These are phyloP conservation scores for Colletotrichum filicis DNA, from an alignment of 2,329 filamentous ascomycete species.

Conservation along the genomic window DNA sequence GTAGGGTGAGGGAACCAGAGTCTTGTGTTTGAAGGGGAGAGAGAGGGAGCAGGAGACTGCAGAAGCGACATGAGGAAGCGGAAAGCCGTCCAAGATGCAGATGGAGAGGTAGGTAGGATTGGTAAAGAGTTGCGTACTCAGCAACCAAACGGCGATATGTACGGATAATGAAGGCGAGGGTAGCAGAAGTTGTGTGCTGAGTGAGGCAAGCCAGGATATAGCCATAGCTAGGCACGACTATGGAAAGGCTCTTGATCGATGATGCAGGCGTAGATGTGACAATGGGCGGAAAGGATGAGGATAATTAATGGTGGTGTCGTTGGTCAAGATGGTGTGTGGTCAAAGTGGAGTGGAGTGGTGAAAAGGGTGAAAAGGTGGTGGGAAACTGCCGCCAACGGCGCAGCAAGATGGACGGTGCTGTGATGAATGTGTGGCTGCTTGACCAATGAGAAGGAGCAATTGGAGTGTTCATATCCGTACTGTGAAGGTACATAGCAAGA, in stretches of 20 bases:
- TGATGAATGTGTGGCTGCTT: neutral
- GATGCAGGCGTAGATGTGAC: neutral
- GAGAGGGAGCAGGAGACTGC: neutral
- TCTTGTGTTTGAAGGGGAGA: neutral
- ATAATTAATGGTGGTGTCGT: neutral
- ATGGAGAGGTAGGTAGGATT: neutral
- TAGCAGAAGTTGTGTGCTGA: neutral
- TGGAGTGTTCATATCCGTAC: too few relatives aligned
- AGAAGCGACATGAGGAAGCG: neutral
- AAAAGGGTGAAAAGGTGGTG: neutral
- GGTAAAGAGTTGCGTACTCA: neutral
- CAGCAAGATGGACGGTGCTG: neutral
- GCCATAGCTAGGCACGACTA: neutral
- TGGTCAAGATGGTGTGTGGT: neutral
- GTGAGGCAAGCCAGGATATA: neutral
- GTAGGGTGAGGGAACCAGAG: neutral
- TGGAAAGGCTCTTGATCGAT: conserved; percentile 14
- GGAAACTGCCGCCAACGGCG: neutral
- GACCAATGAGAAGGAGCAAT: neutral
- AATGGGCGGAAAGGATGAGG: neutral
- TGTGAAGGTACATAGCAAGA: neutral
- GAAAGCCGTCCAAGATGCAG: neutral
- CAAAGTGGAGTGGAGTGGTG: neutral
- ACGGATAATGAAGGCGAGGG: neutral
- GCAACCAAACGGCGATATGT: neutral